Evolutionary conservation across 352 stramenopile genomes (phyloP).

Genomic region (Peronosclerospora sorghi): DNA sequence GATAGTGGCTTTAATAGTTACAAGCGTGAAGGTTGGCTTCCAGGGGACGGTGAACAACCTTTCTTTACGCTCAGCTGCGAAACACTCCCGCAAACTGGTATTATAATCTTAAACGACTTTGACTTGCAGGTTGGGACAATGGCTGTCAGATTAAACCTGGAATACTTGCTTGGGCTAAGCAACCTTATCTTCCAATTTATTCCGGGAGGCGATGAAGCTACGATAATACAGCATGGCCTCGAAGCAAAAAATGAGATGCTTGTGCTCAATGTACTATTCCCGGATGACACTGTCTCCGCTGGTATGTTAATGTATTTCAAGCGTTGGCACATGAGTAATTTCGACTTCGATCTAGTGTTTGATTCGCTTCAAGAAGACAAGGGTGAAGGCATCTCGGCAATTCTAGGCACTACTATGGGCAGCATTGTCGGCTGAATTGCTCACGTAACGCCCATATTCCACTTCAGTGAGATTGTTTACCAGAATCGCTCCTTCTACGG

Average conservation of each 20-base stretch:
- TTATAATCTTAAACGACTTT: slow-evolving; percentile 75
- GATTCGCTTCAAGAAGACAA: too few relatives aligned
- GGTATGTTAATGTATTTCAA: too few relatives aligned
- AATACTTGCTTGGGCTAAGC: slow-evolving; percentile 63
- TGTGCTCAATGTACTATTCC: slow-evolving; percentile 34
- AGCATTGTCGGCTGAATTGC: too few relatives aligned
- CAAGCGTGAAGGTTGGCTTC: slow-evolving; percentile 75
- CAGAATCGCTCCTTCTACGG: too few relatives aligned
- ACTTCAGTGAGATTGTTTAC: too few relatives aligned
- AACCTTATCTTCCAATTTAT: slow-evolving; percentile 73
- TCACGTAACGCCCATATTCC: too few relatives aligned
- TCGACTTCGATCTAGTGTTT: too few relatives aligned
- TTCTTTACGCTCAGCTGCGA: slow-evolving; percentile 63
- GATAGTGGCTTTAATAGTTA: slow-evolving; percentile 83
- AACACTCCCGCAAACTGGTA: slow-evolving; percentile 50
- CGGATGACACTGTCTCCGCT: too few relatives aligned
- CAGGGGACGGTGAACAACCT: slow-evolving; percentile 56
- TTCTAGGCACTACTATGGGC: too few relatives aligned
- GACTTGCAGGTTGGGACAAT: slow-evolving; percentile 58
- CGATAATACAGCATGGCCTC: slow-evolving; percentile 43
- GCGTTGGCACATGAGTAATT: too few relatives aligned
- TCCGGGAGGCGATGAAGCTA: slow-evolving; percentile 52
- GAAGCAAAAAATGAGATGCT: slow-evolving; percentile 56
- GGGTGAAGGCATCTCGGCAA: too few relatives aligned
- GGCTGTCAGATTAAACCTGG: slow-evolving; percentile 64